Evolutionary conservation across 257 asterid species (phyloP), one percentile per base, ranked within the genome.

Genomic region (Plantago ovata): DNA sequence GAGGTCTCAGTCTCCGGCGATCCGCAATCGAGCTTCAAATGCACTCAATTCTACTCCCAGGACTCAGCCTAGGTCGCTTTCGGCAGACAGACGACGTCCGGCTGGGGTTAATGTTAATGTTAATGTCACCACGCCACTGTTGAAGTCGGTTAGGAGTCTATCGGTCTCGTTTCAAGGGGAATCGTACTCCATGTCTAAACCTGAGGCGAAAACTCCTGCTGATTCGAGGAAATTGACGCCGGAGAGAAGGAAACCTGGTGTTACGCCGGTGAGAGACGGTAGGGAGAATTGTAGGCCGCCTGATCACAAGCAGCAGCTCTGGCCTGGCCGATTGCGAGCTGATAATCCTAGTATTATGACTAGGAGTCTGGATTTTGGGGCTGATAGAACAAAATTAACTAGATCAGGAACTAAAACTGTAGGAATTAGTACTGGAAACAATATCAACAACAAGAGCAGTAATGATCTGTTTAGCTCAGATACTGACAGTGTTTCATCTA

Each of bases 121-220:
- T 18, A 64, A 40, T 65, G 87, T 87, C 7, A 86, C 77, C 54
- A 83, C 62, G 77, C 57, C 78, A 77, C 58, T 90, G 63, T 69
- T 75, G 75, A 66, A 72, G 55, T 81, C 96, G 11, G 69, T 81
- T 58, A 72, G 94, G 79, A 82, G 89, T 59, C 70, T 82, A 39
- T 84, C 96, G 0, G 95, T 82, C 20, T 87, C 98, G 41, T 87
- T 90, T 79, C 96, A 87, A 75, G 96, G 98, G 44, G 82, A 83
- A 48, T 72, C 96, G 69, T 77, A 74, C 48, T 69, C 86, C 9
- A 24, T 72, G 56, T 79, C 84, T 47, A 73, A 65, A 69, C 72
- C 81, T 77, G 84, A 76, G 74, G 84, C 24, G 63, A 73, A 59
- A 14, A 63, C 71, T 40, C 71, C 69, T 39, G 7, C 7, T 6